A percentile compares a stretch with the other conserved stretches of the same genome.
phyloP scores from a whole-genome alignment of 805 yeast genomes.

The Candida saitoana region DNA sequence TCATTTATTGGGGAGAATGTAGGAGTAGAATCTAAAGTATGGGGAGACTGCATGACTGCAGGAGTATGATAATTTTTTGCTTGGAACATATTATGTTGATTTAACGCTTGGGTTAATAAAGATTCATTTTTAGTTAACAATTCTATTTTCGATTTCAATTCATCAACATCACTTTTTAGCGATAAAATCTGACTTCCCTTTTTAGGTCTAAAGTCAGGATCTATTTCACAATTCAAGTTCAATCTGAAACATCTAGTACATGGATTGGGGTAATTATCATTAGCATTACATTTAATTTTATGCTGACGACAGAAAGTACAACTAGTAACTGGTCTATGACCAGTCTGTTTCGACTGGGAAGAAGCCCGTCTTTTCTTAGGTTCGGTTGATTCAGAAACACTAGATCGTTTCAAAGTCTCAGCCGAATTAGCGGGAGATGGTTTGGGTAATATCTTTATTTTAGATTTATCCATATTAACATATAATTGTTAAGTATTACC shows the following conservation, averaged over 20 bases:
- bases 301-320: constrained; percentile 95
- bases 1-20: background rate
- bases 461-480: constrained; percentile 31
- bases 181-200: constrained; percentile 88
- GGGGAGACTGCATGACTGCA: background rate
- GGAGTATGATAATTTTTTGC: constrained; percentile 10
- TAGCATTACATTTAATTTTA: constrained; percentile 89
- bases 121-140: constrained; percentile 60
- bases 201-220: constrained; percentile 86
- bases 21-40: background rate
- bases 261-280: constrained; percentile 74
- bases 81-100: constrained; percentile 34
- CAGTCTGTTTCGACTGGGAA: constrained; percentile 25
- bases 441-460: constrained; percentile 41
- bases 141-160: constrained; percentile 68
- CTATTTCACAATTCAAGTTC: constrained; percentile 80
- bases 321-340: constrained; percentile 83
- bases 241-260: constrained; percentile 80
- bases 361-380: constrained; percentile 8
- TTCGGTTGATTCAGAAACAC: background rate
- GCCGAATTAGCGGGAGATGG: constrained; percentile 22
- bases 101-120: constrained; percentile 60
- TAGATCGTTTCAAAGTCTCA: background rate
- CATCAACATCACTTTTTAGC: constrained; percentile 80
- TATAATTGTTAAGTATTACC: background rate